phyloP scores from a whole-genome alignment of 1,139 yeast species.

The Suhomyces choctaworum region DNA sequence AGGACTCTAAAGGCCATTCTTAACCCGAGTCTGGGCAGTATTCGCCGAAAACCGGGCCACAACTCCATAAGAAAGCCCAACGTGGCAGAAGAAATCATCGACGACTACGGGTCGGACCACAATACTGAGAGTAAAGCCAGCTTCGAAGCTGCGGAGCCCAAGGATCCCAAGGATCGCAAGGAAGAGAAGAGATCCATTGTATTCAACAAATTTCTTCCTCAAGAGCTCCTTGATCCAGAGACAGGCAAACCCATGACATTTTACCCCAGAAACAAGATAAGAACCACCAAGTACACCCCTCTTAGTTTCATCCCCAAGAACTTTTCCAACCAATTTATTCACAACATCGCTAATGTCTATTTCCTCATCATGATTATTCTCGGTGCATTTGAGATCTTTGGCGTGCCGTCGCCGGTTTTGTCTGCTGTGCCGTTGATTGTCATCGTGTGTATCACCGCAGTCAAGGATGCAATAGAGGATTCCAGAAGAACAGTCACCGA shows the following conservation, averaged over 20 bases:
- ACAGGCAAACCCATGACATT: constrained; percentile 31
- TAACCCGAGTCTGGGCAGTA: constrained; percentile 13
- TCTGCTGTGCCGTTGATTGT: constrained; percentile 62
- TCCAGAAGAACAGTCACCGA: constrained; percentile 54
- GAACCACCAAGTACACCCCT: constrained; percentile 64
- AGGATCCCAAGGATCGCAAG: constrained; percentile 44
- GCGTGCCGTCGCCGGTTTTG: constrained; percentile 56
- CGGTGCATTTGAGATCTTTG: constrained; percentile 56
- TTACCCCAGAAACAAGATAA: constrained; percentile 56
- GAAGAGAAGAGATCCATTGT: constrained; percentile 55
- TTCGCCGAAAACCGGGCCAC: constrained; percentile 8
- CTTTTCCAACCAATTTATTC: constrained; percentile 47
- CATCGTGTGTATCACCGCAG: constrained; percentile 54
- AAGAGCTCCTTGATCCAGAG: constrained; percentile 52
- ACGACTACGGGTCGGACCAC: constrained; percentile 20
- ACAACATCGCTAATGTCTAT: constrained; percentile 57
- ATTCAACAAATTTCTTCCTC: constrained; percentile 70
- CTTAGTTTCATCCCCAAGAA: constrained; percentile 56
- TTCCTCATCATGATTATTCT: constrained; percentile 52
- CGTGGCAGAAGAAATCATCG: constrained; percentile 29
- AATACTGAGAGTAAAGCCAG: constrained; percentile 21
- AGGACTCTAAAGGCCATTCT: constrained; percentile 45
- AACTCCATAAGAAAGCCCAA: constrained; percentile 25
- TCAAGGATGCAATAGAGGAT: constrained; percentile 60
- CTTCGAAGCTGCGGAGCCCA: constrained; percentile 24